A percentile compares a stretch with the other conserved stretches of the same genome.
These are phyloP conservation scores for Saturnispora kantuleensis DNA, from an alignment of 805 yeast genomes.

Conservation along the genomic window DNA sequence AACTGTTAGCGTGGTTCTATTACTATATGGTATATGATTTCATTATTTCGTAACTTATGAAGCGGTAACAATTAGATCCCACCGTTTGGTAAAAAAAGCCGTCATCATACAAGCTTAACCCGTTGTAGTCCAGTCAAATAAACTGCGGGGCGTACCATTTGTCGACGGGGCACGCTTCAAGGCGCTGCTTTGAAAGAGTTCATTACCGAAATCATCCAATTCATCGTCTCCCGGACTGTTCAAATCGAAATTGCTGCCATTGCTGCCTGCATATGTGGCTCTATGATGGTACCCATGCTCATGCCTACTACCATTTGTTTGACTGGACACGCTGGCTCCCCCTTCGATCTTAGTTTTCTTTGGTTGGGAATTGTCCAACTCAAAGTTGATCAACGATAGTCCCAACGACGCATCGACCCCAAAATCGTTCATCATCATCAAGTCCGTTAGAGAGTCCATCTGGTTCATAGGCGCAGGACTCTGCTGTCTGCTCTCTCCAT, in stretches of 20 bases:
- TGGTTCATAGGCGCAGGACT: background rate
- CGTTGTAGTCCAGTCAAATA: conserved; percentile 2
- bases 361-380: conserved; percentile 18
- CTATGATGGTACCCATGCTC: conserved; percentile 8
- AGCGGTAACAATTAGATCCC: no score
- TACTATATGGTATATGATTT: background rate
- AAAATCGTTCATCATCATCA: conserved; percentile 38
- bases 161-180: background rate
- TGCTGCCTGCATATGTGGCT: conserved; percentile 2
- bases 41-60: background rate
- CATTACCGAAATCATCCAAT: conserved; percentile 2
- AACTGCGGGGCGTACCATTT: background rate
- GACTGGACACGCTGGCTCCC: background rate
- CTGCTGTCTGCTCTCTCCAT: conserved; percentile 1
- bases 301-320: background rate
- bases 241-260: background rate
- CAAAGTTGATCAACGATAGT: conserved; percentile 51
- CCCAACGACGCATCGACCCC: conserved; percentile 81
- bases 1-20: no score
- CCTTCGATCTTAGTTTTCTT: conserved; percentile 9
- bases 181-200: background rate
- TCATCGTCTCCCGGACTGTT: conserved; percentile 1
- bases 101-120: no score
- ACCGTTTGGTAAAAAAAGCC: no score
- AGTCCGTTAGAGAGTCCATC: conserved; percentile 22